Evolutionary conservation across 768 basidiomycete genomes (phyloP).

Genomic region (Dacryopinax spathularia): DNA sequence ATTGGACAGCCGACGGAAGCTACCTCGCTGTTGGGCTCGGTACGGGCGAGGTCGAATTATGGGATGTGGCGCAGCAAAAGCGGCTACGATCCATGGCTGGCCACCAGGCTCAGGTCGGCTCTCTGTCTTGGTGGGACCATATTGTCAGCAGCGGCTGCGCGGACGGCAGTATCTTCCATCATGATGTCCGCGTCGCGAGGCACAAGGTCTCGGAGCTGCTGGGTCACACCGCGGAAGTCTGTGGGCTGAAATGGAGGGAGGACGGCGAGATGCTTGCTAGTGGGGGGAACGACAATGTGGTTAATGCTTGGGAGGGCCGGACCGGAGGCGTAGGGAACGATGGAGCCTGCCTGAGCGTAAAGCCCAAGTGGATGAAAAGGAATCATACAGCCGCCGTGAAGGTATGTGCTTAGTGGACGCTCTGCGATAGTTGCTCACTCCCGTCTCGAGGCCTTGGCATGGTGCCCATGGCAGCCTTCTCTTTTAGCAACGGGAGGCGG

Average conservation of each 20-base stretch:
- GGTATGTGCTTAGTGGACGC: slow-evolving; percentile 16
- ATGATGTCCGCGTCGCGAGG: slow-evolving; percentile 75
- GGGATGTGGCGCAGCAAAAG: slow-evolving; percentile 69
- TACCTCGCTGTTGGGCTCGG: slow-evolving; percentile 74
- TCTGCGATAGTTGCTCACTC: not conserved
- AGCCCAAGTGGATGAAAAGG: slow-evolving; percentile 74
- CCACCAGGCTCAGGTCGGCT: slow-evolving; percentile 69
- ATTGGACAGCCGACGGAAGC: slow-evolving; percentile 64
- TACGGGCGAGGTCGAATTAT: slow-evolving; percentile 80
- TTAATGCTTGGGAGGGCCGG: slow-evolving; percentile 92
- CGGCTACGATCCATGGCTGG: slow-evolving; percentile 85
- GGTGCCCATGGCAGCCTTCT: slow-evolving; percentile 93
- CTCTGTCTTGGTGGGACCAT: slow-evolving; percentile 77
- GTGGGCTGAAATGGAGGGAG: slow-evolving; percentile 75
- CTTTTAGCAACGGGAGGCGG: slow-evolving; percentile 89
- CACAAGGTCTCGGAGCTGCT: slow-evolving; percentile 84
- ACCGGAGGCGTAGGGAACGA: slow-evolving; percentile 35
- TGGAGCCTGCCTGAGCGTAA: slow-evolving; percentile 25
- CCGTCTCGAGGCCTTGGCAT: slow-evolving; percentile 62
- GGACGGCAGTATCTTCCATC: slow-evolving; percentile 92
- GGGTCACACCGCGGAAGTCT: slow-evolving; percentile 87
- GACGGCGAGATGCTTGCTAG: slow-evolving; percentile 86
- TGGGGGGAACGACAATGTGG: slow-evolving; percentile 95
- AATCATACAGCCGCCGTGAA: slow-evolving; percentile 75
- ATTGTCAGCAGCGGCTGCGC: slow-evolving; percentile 77